These are phyloP conservation scores for Mortierella sp. DNA, from an alignment of 371 early-diverging fungal species.

Conservation along the genomic window DNA sequence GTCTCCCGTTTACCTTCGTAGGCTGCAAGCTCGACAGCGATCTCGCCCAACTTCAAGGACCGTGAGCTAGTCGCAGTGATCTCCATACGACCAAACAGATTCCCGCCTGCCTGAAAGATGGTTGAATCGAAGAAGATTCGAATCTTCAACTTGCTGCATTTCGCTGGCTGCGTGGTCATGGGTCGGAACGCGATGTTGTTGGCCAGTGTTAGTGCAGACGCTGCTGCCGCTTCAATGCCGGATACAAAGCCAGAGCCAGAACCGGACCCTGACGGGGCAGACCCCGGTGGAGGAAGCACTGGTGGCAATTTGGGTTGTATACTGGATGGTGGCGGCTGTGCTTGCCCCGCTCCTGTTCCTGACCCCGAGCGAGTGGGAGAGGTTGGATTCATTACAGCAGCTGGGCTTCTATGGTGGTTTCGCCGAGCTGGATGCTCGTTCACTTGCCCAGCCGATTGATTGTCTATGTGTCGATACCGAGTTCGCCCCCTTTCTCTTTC, in stretches of 20 bases:
- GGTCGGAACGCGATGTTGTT: conserved; percentile 66
- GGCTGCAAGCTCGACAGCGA: conserved; percentile 65
- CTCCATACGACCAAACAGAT: conserved; percentile 62
- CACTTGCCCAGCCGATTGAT: conserved; percentile 10
- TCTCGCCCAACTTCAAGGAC: conserved; percentile 64
- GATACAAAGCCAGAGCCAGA: conserved; percentile 48
- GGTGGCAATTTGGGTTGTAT: conserved; percentile 32
- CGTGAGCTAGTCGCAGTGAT: conserved; percentile 55
- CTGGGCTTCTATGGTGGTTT: not conserved
- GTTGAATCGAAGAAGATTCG: conserved; percentile 64
- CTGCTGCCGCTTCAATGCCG: conserved; percentile 40
- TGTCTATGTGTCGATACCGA: conserved; percentile 10
- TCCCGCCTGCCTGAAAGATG: conserved; percentile 66
- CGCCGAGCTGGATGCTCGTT: not conserved
- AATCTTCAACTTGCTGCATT: conserved; percentile 64
- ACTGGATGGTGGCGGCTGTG: not conserved
- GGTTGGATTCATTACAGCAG: conserved; percentile 9
- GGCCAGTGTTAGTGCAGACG: conserved; percentile 42
- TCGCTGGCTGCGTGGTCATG: conserved; percentile 56
- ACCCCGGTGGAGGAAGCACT: conserved; percentile 42
- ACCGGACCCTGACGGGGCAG: conserved; percentile 24
- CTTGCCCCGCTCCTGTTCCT: not conserved
- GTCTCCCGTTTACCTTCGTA: conserved; percentile 57
- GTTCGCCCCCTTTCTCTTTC: conserved; percentile 25
- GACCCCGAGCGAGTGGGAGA: conserved; percentile 6